Evolutionary conservation across 2,329 filamentous ascomycete genomes (phyloP), one percentile per base, ranked within the genome.

Genomic region (Epichloe typhina): DNA sequence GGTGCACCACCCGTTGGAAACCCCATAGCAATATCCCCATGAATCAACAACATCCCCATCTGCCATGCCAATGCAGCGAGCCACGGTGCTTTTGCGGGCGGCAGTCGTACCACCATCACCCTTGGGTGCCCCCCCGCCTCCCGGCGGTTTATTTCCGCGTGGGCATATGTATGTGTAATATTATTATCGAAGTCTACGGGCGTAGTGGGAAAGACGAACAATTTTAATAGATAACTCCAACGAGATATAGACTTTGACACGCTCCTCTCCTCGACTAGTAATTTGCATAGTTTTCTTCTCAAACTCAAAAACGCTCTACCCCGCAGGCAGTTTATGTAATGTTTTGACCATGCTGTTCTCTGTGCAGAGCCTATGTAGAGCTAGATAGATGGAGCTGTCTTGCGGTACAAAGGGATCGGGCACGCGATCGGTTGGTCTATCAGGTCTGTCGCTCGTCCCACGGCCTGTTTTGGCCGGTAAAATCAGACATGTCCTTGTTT

Each of bases 21-120:
- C 46, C 21, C 46, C 46, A 47, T 47, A 15, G 8, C 46, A 47
- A 31, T 47, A 39, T 38, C 46, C 46, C 46, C 23, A 39, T n/a
- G 15, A 17, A 37, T 47, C 36, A 39, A 38, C 46, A 47, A 31
- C 46, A 47, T 47, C 13, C 13, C 46, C 46, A 47, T 47, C 46
- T 47, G 12, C 21, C 35, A n/a, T 26, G 11, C 35, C 35, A 26
- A 35, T 38, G 35, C 35, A 38, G 35, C 15, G 13, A 47, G 45
- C 45, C 33, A 17, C 36, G 35, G 45, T 47, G 31, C 44, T 41
- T 41, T 19, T 41, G 17, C 39, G 39, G 8, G 39, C 39, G 39
- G 17, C 6, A 17, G 39, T 40, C 39, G 39, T 40, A 40, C 44
- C 44, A 37, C 45, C 17, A 15, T 44, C n/a, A 9, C 8, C 17